Conservation (phyloP, 2,329 filamentous ascomycete species). For the Stagonosporopsis rhizophila region DNA sequence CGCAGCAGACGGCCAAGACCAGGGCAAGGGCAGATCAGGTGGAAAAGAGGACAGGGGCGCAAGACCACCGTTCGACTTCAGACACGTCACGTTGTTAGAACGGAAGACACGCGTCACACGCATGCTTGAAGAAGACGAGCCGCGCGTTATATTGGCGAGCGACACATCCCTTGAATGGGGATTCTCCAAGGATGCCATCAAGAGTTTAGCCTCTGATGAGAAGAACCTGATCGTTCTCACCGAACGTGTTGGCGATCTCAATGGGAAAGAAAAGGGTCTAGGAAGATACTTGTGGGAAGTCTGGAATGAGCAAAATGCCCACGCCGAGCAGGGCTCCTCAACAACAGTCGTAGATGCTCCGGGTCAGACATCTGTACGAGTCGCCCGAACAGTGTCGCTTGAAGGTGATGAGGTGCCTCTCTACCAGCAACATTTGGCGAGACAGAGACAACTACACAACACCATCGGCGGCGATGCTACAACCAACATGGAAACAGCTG, state of each 20-base stretch:
- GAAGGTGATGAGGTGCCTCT: constrained; percentile 77
- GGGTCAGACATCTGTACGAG: constrained; percentile 51
- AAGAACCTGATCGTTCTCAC: constrained; percentile 88
- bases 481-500: constrained; percentile 72
- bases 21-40: constrained; percentile 41
- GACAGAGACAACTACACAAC: constrained; percentile 84
- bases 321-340: constrained; percentile 34
- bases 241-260: constrained; percentile 66
- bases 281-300: constrained; percentile 77
- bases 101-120: constrained; percentile 80
- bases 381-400: constrained; percentile 65
- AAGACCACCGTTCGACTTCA: constrained; percentile 87
- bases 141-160: constrained; percentile 86
- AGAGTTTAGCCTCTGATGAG: constrained; percentile 74
- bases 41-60: constrained; percentile 56
- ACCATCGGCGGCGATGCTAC: constrained; percentile 72
- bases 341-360: constrained; percentile 71
- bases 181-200: constrained; percentile 83
- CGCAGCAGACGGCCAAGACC: constrained; percentile 39
- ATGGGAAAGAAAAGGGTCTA: constrained; percentile 53
- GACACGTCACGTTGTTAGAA: constrained; percentile 82
- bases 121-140: constrained; percentile 62
- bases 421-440: constrained; percentile 92
- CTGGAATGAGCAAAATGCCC: constrained; percentile 43
- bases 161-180: constrained; percentile 94